Conservation (phyloP, 78 protist species). For the Protostelium mycophagum region DNA sequence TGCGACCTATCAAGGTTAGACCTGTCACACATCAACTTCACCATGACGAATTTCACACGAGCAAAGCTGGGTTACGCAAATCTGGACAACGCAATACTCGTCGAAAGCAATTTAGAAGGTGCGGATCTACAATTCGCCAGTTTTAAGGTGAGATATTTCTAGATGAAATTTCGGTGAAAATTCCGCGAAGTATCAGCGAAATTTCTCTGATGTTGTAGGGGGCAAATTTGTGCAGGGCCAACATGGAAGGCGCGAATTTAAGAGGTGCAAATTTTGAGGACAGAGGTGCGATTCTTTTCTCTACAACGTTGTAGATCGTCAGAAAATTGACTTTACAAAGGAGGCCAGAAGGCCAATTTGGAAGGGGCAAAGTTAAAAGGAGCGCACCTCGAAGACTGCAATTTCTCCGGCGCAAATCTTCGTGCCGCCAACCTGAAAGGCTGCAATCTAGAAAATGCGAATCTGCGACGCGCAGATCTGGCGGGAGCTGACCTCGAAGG, state of each 20-base stretch:
- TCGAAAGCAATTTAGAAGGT: constrained; percentile 22
- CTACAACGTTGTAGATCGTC: not conserved
- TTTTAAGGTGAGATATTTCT: too few relatives aligned
- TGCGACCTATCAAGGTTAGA: constrained; percentile 57
- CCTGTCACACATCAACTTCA: constrained; percentile 58
- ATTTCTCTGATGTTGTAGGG: too few relatives aligned
- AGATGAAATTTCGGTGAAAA: too few relatives aligned
- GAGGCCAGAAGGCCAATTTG: constrained; percentile 56
- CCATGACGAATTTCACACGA: constrained; percentile 60
- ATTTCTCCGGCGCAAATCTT: constrained; percentile 57
- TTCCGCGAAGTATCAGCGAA: too few relatives aligned
- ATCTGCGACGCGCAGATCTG: constrained; percentile 64
- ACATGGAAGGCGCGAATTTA: constrained; percentile 38
- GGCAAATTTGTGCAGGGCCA: constrained; percentile 45
- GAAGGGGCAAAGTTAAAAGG: constrained; percentile 52
- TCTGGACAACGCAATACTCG: constrained; percentile 44
- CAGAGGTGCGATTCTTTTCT: constrained; percentile 29
- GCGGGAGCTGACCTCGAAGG: constrained; percentile 68
- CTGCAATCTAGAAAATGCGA: constrained; percentile 56
- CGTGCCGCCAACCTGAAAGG: constrained; percentile 58
- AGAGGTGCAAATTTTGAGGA: constrained; percentile 56
- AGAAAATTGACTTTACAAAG: not conserved
- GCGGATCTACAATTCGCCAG: not conserved
- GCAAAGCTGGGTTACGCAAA: constrained; percentile 51
- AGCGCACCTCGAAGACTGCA: constrained; percentile 48